phyloP scores from a whole-genome alignment of 306 rosid genomes.

The Ochetophila trinervis region DNA sequence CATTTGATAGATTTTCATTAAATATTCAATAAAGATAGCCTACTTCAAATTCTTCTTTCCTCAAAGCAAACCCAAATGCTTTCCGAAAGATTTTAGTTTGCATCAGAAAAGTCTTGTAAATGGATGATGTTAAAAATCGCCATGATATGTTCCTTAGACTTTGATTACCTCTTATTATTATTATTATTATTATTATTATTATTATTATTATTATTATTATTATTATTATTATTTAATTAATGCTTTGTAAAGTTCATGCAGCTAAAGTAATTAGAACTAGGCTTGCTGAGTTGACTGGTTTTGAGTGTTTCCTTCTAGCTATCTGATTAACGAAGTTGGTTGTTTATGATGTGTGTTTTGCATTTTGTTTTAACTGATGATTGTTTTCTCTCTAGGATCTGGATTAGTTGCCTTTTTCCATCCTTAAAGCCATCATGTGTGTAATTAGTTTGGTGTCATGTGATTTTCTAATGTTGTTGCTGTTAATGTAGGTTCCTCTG shows the following conservation, averaged over 20 bases:
- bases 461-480: slow-evolving; percentile 18
- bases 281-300: not conserved
- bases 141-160: not conserved
- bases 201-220: too few relatives aligned
- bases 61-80: too few relatives aligned
- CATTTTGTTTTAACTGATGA: too few relatives aligned
- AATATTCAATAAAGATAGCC: too few relatives aligned
- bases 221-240: too few relatives aligned
- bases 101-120: too few relatives aligned
- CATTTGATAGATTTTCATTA: not conserved
- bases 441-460: not conserved
- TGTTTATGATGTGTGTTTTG: not conserved
- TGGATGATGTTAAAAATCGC: too few relatives aligned
- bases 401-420: not conserved
- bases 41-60: too few relatives aligned
- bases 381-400: not conserved
- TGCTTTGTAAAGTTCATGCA: not conserved
- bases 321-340: not conserved
- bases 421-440: not conserved
- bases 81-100: too few relatives aligned
- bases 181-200: too few relatives aligned
- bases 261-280: not conserved
- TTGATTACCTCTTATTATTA: not conserved
- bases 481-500: slow-evolving; percentile 72
- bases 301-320: not conserved